A percentile compares a stretch with the other conserved stretches of the same genome.
phyloP scores from a whole-genome alignment of 768 basidiomycete genomes.

The Lactarius akahatsu region DNA sequence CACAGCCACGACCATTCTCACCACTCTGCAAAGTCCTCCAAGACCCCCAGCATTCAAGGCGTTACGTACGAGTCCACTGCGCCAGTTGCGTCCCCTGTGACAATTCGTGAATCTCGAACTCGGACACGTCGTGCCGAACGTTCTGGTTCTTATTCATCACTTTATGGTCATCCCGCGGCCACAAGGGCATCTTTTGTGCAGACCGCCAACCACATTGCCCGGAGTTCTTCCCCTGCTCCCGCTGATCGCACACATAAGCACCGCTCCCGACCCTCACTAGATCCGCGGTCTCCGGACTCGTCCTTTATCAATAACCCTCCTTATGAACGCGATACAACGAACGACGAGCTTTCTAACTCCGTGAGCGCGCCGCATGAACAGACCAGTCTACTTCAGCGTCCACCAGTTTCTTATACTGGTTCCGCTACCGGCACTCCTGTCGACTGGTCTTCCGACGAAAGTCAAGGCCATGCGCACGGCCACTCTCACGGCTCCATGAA shows the following conservation, averaged over 20 bases:
- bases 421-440: background rate
- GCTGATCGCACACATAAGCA: constrained; percentile 25
- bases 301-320: constrained; percentile 1
- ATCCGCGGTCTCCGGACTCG: constrained; percentile 20
- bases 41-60: constrained; percentile 17
- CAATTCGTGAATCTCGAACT: constrained; percentile 36
- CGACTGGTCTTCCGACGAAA: constrained; percentile 22
- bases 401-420: constrained; percentile 16
- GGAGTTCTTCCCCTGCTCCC: constrained; percentile 46
- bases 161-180: constrained; percentile 73
- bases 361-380: constrained; percentile 33
- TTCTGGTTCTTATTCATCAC: constrained; percentile 52
- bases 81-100: constrained; percentile 28
- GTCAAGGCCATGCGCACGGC: constrained; percentile 33
- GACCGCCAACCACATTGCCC: constrained; percentile 79
- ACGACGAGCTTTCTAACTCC: background rate
- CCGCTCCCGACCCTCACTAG: constrained; percentile 32
- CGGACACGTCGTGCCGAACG: constrained; percentile 35
- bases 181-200: constrained; percentile 74
- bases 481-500: constrained; percentile 83
- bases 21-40: constrained; percentile 21
- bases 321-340: constrained; percentile 15
- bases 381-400: constrained; percentile 41
- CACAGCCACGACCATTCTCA: constrained; percentile 35
- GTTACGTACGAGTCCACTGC: constrained; percentile 6